Percentiles rank a stretch among this genome's conserved stretches.
These are phyloP conservation scores for Amauroascus verrucosus DNA, from an alignment of 2,329 filamentous ascomycete species.

Conservation along the genomic window DNA sequence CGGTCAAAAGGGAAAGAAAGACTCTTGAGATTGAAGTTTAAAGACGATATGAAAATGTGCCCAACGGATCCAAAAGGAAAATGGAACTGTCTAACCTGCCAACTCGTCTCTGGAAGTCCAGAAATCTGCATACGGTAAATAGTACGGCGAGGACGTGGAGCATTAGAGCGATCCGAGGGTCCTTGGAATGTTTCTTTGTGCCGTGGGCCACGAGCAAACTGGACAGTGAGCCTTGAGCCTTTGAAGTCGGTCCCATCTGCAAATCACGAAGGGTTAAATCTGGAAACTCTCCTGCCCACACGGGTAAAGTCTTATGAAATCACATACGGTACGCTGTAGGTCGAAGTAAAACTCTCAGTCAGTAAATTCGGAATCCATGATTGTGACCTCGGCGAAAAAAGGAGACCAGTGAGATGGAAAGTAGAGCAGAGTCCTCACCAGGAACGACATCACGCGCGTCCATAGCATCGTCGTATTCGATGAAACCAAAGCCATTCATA, in stretches of 20 bases:
- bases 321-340: constrained; percentile 46
- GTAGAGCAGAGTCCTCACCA: constrained; percentile 50
- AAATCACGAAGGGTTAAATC: constrained; percentile 24
- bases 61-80: constrained; percentile 24
- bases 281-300: constrained; percentile 32
- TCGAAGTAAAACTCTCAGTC: constrained; percentile 1
- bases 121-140: constrained; percentile 94
- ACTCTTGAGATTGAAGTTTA: constrained; percentile 2
- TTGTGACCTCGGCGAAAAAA: constrained; percentile 1
- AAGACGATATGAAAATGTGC: constrained; percentile 8
- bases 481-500: constrained; percentile 99
- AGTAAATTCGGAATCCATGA: constrained; percentile 3
- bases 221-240: constrained; percentile 92
- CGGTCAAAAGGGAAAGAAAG: background rate
- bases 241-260: constrained; percentile 95
- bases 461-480: constrained; percentile 97
- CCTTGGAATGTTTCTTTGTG: constrained; percentile 55
- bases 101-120: constrained; percentile 98
- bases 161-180: constrained; percentile 51
- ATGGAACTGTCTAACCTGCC: constrained; percentile 74
- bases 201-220: constrained; percentile 86
- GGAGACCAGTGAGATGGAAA: constrained; percentile 14
- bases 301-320: constrained; percentile 2
- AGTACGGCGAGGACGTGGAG: constrained; percentile 80
- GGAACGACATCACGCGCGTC: constrained; percentile 97